Evolutionary conservation across 139 green algal species (phyloP).

Genomic region (Coelastrella sp.): DNA sequence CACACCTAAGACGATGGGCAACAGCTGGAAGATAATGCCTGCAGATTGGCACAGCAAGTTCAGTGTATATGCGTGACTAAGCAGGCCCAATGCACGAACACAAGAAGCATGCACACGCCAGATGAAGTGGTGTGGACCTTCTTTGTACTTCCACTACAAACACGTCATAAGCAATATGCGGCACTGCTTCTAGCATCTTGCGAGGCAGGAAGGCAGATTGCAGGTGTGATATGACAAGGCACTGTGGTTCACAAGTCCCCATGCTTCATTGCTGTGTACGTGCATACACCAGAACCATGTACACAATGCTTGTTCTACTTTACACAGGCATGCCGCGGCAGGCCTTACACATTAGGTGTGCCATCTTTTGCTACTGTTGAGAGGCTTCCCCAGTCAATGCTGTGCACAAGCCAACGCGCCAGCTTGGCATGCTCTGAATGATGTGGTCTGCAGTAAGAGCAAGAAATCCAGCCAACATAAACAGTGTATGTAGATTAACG

Average conservation of each 20-base stretch:
- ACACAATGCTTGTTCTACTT: not conserved
- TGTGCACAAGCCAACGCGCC: slow-evolving; percentile 28
- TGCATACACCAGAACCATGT: not conserved
- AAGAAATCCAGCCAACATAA: not conserved
- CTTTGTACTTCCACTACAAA: too few relatives aligned
- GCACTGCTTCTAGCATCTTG: too few relatives aligned
- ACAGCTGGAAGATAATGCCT: not conserved
- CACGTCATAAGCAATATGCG: too few relatives aligned
- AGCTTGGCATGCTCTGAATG: slow-evolving; percentile 12
- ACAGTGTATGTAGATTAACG: too few relatives aligned
- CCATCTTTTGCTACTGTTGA: not conserved
- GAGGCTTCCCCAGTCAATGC: not conserved
- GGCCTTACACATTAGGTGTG: not conserved
- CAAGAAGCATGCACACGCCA: too few relatives aligned
- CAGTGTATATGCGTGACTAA: too few relatives aligned
- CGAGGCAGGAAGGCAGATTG: too few relatives aligned
- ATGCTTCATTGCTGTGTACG: not conserved
- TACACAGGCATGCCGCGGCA: not conserved
- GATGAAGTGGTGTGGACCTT: too few relatives aligned
- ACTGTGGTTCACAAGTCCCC: too few relatives aligned
- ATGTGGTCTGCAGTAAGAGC: not conserved
- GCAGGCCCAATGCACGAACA: too few relatives aligned
- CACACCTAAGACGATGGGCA: not conserved
- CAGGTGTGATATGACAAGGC: too few relatives aligned
- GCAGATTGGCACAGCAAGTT: too few relatives aligned